Evolutionary conservation across 2,329 filamentous ascomycete genomes (phyloP).

Genomic region (Atkinsonella hypoxylon): DNA sequence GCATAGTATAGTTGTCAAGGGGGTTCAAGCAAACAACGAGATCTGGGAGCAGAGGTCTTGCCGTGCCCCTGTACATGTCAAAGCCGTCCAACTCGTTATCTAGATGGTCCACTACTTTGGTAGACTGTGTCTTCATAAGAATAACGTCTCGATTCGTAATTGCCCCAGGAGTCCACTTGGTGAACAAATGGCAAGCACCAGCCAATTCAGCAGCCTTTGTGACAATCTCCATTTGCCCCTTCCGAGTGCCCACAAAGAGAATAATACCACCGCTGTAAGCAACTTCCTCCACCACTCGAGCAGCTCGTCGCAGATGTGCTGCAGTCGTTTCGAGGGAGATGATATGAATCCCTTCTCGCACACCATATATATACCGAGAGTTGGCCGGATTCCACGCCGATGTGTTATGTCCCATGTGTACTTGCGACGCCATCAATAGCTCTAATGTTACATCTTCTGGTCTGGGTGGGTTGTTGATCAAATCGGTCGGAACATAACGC

Average conservation of each 20-base stretch:
- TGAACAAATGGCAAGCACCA: constrained; percentile 76
- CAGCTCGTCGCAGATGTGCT: constrained; percentile 79
- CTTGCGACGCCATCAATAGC: constrained; percentile 76
- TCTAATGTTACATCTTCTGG: constrained; percentile 80
- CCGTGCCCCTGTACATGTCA: constrained; percentile 49
- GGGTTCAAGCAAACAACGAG: constrained; percentile 89
- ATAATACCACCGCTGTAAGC: constrained; percentile 72
- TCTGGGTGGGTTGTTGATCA: constrained; percentile 60
- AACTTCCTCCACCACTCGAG: constrained; percentile 84
- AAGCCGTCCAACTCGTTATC: constrained; percentile 53
- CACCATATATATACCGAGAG: constrained; percentile 85
- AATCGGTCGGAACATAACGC: constrained; percentile 52
- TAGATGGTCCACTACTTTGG: constrained; percentile 65
- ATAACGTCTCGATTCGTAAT: constrained; percentile 93
- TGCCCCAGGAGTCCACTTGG: constrained; percentile 81
- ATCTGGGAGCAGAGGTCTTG: constrained; percentile 66
- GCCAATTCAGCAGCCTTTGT: constrained; percentile 70
- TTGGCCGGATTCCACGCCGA: constrained; percentile 93
- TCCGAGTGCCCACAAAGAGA: constrained; percentile 79
- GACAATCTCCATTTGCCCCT: constrained; percentile 69
- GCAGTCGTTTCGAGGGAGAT: constrained; percentile 85
- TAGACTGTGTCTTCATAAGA: constrained; percentile 47
- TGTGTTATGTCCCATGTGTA: constrained; percentile 81
- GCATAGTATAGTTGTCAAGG: constrained; percentile 76
- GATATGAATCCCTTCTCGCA: constrained; percentile 80